Percentiles rank a stretch among this genome's conserved stretches.
phyloP scores from a whole-genome alignment of 768 basidiomycete genomes.

The Kwoniella mangroviensis region DNA sequence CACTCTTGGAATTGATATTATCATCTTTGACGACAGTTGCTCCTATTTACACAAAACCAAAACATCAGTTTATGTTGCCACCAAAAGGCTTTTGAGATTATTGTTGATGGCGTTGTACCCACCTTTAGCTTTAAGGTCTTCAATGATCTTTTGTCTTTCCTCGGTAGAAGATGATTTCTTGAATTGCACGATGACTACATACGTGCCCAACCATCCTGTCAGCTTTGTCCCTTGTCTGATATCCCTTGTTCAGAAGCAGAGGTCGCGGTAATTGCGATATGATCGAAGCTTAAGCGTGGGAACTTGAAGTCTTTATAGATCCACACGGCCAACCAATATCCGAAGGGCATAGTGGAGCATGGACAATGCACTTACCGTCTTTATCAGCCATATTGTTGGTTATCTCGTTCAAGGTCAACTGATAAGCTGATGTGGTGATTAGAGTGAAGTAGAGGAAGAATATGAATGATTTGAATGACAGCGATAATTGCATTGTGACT shows the following conservation, averaged over 20 bases:
- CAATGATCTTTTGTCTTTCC: constrained; percentile 39
- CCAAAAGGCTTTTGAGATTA: background rate
- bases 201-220: too few relatives aligned
- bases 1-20: constrained; percentile 42
- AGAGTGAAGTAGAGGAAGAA: constrained; percentile 12
- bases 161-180: constrained; percentile 44
- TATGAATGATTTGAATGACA: constrained; percentile 11
- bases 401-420: constrained; percentile 6
- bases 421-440: constrained; percentile 7
- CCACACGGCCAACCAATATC: background rate
- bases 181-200: constrained; percentile 46
- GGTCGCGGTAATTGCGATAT: background rate
- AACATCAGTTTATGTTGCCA: background rate
- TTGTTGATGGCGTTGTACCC: background rate
- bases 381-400: constrained; percentile 30
- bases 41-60: constrained; percentile 17
- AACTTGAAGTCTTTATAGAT: background rate
- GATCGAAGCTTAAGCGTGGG: constrained; percentile 10
- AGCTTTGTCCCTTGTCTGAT: too few relatives aligned
- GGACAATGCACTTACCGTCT: constrained; percentile 18
- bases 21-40: constrained; percentile 37
- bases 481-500: constrained; percentile 21
- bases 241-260: background rate
- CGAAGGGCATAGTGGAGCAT: too few relatives aligned
- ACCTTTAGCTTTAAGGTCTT: constrained; percentile 42